Base-by-base conservation (phyloP, 2,329 filamentous ascomycete species). In the Blastomyces percursus region DNA sequence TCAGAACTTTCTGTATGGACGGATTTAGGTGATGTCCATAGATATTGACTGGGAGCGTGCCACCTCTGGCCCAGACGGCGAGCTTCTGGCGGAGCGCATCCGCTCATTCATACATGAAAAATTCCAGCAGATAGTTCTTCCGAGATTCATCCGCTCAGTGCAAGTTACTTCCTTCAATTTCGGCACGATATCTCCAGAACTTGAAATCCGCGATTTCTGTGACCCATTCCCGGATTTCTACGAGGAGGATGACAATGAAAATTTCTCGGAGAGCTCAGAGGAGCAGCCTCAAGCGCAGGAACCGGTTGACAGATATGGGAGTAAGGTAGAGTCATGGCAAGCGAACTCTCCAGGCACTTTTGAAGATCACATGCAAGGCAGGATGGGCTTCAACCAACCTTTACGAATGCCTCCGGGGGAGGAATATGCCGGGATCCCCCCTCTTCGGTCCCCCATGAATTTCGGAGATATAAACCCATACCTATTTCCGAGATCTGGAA, bases 141-240 rank as follows among this genome's bases (percentile, higher is more conserved):
- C 94, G 64, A 89, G 91, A 71, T 96, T 99, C 82, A 96, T 99
- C 77, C 92, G 94, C 72, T 94, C 91, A 32, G 94, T 99, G 69
- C 88, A 91, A 61, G 92, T 96, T 50, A 92, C 96, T 74, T 87
- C 90, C 65, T 99, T 99, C 76, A 87, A 93, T 66, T 96, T 99
- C 74, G 94, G 94, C 57, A 85, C 81, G 35, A 86, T 93, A 59
- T 82, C 89, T 48, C 94, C 94, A 1, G 84, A 89, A 68, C 84
- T 99, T 51, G 91, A 95, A 72, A 87, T 99, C 70, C 97, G 96
- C 77, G 94, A 97, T 74, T 92, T 99, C 65, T 95, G 93, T 69
- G 92, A 99, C 73, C 94, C 94, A 1, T 82, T 97, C 63, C 87
- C 91, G 0, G 94, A 99, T 71, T 99, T 99, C 72, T 99, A 99